Conservation (phyloP, 2,329 filamentous ascomycete species). For the Colletotrichum truncatum region DNA sequence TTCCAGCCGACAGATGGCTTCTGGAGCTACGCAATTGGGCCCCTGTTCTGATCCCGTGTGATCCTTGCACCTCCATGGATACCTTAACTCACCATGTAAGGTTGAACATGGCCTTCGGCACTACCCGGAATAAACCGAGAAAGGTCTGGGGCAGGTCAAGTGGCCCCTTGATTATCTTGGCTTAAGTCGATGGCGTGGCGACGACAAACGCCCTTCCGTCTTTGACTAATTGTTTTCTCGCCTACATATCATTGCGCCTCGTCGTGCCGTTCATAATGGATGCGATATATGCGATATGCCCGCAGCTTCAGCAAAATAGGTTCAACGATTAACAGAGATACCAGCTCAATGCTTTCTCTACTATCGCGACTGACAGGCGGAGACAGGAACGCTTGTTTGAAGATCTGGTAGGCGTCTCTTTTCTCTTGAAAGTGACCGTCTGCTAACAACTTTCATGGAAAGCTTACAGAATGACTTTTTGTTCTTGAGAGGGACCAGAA, state of each 20-base stretch:
- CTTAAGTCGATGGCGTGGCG: too few relatives aligned
- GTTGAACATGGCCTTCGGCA: not conserved
- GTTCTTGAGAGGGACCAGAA: not conserved
- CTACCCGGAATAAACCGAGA: too few relatives aligned
- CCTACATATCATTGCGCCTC: not conserved
- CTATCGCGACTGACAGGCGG: not conserved
- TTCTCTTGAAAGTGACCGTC: not conserved
- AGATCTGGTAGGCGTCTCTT: not conserved
- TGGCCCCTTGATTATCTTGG: too few relatives aligned
- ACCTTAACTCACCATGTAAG: not conserved
- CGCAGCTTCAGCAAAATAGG: too few relatives aligned
- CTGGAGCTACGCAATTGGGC: not conserved
- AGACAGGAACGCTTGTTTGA: not conserved
- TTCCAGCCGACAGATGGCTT: not conserved
- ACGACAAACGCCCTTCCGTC: not conserved
- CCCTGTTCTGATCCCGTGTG: not conserved
- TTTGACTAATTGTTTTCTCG: not conserved
- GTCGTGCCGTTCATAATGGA: not conserved
- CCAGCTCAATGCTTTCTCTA: not conserved
- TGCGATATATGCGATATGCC: too few relatives aligned
- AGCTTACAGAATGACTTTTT: slow-evolving; percentile 6
- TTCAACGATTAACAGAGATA: not conserved
- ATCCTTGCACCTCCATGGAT: not conserved
- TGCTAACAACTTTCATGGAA: not conserved
- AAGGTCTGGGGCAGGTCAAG: too few relatives aligned